These are phyloP conservation scores for Cronartium quercuum DNA, from an alignment of 1,284 basidiomycete species.

Conservation along the genomic window DNA sequence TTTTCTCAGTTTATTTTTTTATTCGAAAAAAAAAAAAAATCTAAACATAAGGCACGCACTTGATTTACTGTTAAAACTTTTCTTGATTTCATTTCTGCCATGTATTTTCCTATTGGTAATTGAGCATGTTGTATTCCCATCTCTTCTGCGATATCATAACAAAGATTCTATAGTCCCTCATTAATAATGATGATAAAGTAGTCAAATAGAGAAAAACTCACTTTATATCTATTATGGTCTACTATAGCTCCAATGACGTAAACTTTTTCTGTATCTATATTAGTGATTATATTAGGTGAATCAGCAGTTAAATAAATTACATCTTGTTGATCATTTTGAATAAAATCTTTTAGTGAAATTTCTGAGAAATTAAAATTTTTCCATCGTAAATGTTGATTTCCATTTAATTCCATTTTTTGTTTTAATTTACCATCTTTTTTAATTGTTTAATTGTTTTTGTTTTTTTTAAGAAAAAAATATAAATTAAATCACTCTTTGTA, in stretches of 20 bases:
- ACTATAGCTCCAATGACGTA: slow-evolving; percentile 96
- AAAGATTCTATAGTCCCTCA: slow-evolving; percentile 64
- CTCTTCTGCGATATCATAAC: slow-evolving; percentile 73
- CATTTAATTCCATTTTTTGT: slow-evolving; percentile 8
- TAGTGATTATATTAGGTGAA: slow-evolving; percentile 72
- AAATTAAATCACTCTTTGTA: not conserved
- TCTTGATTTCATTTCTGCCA: slow-evolving; percentile 72
- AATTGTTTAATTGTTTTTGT: not conserved
- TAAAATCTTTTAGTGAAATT: slow-evolving; percentile 18
- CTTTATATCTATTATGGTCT: slow-evolving; percentile 96
- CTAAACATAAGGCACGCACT: slow-evolving; percentile 47
- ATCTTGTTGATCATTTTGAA: slow-evolving; percentile 49
- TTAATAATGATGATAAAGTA: not conserved
- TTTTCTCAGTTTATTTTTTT: not conserved
- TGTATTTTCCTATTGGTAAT: slow-evolving; percentile 82
- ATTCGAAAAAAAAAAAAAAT: not conserved
- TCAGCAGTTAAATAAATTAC: slow-evolving; percentile 94
- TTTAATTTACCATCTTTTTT: slow-evolving; percentile 24
- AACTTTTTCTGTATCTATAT: slow-evolving; percentile 67
- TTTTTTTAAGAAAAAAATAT: not conserved
- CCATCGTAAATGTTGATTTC: slow-evolving; percentile 18
- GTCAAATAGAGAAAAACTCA: slow-evolving; percentile 45
- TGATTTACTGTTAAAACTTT: slow-evolving; percentile 98
- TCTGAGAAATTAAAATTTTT: slow-evolving; percentile 1
- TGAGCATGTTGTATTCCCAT: slow-evolving; percentile 75